phyloP scores from a whole-genome alignment of 2,329 filamentous ascomycete genomes.

The Penicillium fuscoglaucum region DNA sequence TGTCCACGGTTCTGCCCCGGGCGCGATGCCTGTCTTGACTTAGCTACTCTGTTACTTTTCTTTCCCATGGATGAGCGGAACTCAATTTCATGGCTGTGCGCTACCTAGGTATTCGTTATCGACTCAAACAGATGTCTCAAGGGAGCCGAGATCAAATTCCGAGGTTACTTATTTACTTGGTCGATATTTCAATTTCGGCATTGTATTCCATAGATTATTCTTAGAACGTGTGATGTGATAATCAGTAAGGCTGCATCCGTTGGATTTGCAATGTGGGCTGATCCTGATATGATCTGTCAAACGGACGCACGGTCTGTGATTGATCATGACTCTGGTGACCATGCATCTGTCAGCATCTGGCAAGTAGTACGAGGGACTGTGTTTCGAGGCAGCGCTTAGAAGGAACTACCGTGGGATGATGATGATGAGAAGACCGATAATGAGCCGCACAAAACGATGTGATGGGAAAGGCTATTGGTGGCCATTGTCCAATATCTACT shows the following conservation, averaged over 20 bases:
- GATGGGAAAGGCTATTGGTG: neutral
- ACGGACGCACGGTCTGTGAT: conserved; percentile 13
- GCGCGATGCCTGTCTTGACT: conserved; percentile 16
- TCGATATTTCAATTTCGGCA: neutral
- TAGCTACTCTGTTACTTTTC: conserved; percentile 3
- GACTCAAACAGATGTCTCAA: neutral
- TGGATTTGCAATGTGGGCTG: neutral
- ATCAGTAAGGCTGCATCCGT: neutral
- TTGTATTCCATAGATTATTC: neutral
- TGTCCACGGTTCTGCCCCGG: conserved; percentile 12
- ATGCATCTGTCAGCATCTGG: conserved; percentile 9
- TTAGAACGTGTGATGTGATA: neutral
- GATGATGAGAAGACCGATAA: neutral
- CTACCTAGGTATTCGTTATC: neutral
- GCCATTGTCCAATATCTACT: neutral
- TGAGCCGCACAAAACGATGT: conserved; percentile 5
- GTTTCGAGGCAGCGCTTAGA: conserved; percentile 2
- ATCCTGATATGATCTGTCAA: conserved; percentile 7
- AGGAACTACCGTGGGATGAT: neutral
- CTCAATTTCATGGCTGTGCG: neutral
- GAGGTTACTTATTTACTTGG: neutral
- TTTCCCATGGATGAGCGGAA: conserved; percentile 6
- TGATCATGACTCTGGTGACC: conserved; percentile 4
- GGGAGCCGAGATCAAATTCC: neutral
- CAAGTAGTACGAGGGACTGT: conserved; percentile 3